phyloP scores from a whole-genome alignment of 2,329 filamentous ascomycete species.

The Trichoderma simmonsii region DNA sequence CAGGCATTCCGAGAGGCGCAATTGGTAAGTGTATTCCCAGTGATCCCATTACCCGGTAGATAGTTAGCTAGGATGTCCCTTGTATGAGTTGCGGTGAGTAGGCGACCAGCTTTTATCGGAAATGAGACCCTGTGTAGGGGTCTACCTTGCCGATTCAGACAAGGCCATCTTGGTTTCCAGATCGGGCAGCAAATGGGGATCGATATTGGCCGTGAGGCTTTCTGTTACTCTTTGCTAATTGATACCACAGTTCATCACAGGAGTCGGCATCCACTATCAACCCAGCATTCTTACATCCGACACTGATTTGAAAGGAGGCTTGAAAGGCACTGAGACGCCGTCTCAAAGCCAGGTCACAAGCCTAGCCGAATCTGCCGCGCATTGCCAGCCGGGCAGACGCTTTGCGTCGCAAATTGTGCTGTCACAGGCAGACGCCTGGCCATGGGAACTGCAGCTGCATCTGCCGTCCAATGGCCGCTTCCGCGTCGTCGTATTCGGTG shows the following conservation, averaged over 20 bases:
- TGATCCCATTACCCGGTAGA: neutral
- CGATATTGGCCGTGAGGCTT: neutral
- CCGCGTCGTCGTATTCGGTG: constrained; percentile 60
- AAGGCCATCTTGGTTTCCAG: neutral
- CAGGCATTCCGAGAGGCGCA: constrained; percentile 56
- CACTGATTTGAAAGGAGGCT: constrained; percentile 23
- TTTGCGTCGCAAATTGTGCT: constrained; percentile 47
- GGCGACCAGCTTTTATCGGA: neutral
- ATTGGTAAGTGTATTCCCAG: neutral
- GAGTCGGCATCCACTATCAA: constrained; percentile 19
- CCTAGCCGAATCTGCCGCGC: constrained; percentile 7
- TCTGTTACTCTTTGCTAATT: constrained; percentile 33
- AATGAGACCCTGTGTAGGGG: neutral
- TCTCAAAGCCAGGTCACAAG: constrained; percentile 14
- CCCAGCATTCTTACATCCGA: constrained; percentile 7
- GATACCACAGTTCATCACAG: constrained; percentile 35
- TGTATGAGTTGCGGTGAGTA: neutral
- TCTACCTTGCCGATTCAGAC: neutral
- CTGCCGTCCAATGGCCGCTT: constrained; percentile 58
- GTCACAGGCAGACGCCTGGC: constrained; percentile 53
- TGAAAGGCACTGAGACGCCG: constrained; percentile 34
- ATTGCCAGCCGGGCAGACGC: constrained; percentile 19
- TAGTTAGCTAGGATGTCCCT: neutral
- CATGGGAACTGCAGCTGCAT: constrained; percentile 57
- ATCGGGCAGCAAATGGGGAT: neutral